Percentiles rank a stretch among this genome's conserved stretches.
Conservation (phyloP, 306 rosid genomes). For the Cicer judaicum region DNA sequence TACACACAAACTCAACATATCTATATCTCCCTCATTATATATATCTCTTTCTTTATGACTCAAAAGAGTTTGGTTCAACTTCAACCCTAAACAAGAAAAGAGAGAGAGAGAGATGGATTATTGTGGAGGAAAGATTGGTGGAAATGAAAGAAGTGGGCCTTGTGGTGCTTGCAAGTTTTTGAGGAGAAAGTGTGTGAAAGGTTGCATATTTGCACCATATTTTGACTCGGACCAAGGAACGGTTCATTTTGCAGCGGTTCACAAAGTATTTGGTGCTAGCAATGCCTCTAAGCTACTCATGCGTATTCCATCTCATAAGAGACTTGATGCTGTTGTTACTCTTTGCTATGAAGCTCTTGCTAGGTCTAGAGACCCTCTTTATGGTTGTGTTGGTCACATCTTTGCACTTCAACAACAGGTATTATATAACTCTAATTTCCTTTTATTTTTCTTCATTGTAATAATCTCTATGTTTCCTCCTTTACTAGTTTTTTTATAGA, state of each 20-base stretch:
- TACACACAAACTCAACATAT: slow-evolving; percentile 38
- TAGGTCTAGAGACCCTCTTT: slow-evolving; percentile 85
- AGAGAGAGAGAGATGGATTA: slow-evolving; percentile 34
- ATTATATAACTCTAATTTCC: not conserved
- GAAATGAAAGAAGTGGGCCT: slow-evolving; percentile 61
- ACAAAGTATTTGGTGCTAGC: slow-evolving; percentile 96
- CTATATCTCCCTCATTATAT: slow-evolving; percentile 26
- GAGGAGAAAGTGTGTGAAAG: slow-evolving; percentile 77
- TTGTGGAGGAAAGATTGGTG: slow-evolving; percentile 41
- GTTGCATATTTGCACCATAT: slow-evolving; percentile 89
- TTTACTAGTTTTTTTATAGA: not conserved
- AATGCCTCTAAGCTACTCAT: slow-evolving; percentile 86
- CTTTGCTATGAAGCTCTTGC: slow-evolving; percentile 86
- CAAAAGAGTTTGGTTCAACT: slow-evolving; percentile 42
- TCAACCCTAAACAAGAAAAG: slow-evolving; percentile 39
- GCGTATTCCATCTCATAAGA: slow-evolving; percentile 62
- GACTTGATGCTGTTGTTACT: slow-evolving; percentile 80
- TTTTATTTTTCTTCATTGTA: not conserved
- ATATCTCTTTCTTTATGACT: slow-evolving; percentile 25
- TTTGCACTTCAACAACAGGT: slow-evolving; percentile 95
- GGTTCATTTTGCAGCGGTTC: slow-evolving; percentile 89
- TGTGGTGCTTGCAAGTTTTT: slow-evolving; percentile 97
- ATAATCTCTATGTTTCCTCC: not conserved
- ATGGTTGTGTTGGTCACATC: slow-evolving; percentile 83
- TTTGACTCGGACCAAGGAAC: slow-evolving; percentile 88